Percentiles rank a stretch among this genome's conserved stretches.
phyloP scores from a whole-genome alignment of 2,329 filamentous ascomycete species.

The Epicoccum nigrum region DNA sequence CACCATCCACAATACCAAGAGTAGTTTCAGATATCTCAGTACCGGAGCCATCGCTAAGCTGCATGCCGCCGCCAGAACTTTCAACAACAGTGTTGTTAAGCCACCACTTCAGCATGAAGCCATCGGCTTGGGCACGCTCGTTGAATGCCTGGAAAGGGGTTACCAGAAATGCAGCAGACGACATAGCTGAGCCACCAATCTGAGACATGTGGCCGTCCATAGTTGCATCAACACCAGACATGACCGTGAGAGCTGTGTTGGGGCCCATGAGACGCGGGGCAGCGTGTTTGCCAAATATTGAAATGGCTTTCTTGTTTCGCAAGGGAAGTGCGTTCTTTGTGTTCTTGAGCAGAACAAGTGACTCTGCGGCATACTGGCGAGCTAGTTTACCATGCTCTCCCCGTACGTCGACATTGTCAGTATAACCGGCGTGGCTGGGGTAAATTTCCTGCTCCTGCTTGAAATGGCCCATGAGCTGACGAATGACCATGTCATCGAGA shows the following conservation, averaged over 20 bases:
- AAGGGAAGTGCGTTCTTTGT: constrained; percentile 59
- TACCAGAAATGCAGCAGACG: constrained; percentile 9
- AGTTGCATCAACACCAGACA: constrained; percentile 14
- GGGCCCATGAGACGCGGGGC: constrained; percentile 15
- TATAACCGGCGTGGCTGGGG: constrained; percentile 10
- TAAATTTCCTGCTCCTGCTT: constrained; percentile 4
- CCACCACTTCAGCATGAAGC: constrained; percentile 22
- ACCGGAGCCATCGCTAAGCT: constrained; percentile 14
- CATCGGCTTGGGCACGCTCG: constrained; percentile 14
- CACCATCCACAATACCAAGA: constrained; percentile 10
- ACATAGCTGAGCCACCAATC: constrained; percentile 17
- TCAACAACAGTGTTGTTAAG: constrained; percentile 17
- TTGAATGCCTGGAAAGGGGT: constrained; percentile 15
- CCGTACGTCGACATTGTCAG: constrained; percentile 15
- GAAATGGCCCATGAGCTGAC: constrained; percentile 11
- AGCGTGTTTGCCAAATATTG: constrained; percentile 13
- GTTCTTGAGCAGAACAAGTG: constrained; percentile 54
- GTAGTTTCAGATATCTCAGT: constrained; percentile 17
- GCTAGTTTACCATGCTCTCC: constrained; percentile 16
- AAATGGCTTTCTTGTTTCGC: constrained; percentile 28
- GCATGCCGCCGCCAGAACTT: constrained; percentile 7
- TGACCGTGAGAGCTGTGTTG: constrained; percentile 16
- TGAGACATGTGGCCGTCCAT: constrained; percentile 21
- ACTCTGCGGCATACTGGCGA: constrained; percentile 36
- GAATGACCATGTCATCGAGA: constrained; percentile 30